Conservation (phyloP, 2,329 filamentous ascomycete species). For the Orbilia ellipsospora region DNA sequence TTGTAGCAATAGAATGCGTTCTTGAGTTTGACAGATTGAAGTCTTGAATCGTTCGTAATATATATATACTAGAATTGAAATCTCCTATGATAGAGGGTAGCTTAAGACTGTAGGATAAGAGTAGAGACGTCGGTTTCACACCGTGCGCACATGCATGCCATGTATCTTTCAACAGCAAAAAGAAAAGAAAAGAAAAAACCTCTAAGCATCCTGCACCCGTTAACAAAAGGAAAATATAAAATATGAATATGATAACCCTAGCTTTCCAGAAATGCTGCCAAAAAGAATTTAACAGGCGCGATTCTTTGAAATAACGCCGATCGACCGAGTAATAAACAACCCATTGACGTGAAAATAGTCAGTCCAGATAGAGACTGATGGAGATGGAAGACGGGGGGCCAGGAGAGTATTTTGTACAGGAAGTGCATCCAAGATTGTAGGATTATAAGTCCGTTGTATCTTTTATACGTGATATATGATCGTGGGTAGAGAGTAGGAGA, state of each 20-base stretch:
- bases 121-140: slow-evolving; percentile 50
- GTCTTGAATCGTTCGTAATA: slow-evolving; percentile 5
- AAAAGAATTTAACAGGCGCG: slow-evolving; percentile 9
- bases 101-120: slow-evolving; percentile 36
- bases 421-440: not conserved
- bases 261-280: slow-evolving; percentile 27
- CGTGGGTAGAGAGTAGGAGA: not conserved
- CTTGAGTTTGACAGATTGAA: not conserved
- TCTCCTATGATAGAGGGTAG: not conserved
- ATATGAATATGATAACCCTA: slow-evolving; percentile 20
- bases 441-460: too few relatives aligned
- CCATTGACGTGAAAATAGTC: too few relatives aligned
- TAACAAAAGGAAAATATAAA: slow-evolving; percentile 9
- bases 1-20: too few relatives aligned
- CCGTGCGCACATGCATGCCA: slow-evolving; percentile 32
- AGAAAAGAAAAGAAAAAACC: slow-evolving; percentile 3
- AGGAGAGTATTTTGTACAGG: slow-evolving; percentile 49
- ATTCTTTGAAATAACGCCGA: slow-evolving; percentile 53
- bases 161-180: slow-evolving; percentile 14
- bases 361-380: not conserved
- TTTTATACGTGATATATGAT: not conserved
- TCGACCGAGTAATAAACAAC: not conserved
- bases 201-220: slow-evolving; percentile 26
- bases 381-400: slow-evolving; percentile 26
- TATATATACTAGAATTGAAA: slow-evolving; percentile 42